phyloP scores from a whole-genome alignment of 306 rosid species.

The Luffa acutangula region DNA sequence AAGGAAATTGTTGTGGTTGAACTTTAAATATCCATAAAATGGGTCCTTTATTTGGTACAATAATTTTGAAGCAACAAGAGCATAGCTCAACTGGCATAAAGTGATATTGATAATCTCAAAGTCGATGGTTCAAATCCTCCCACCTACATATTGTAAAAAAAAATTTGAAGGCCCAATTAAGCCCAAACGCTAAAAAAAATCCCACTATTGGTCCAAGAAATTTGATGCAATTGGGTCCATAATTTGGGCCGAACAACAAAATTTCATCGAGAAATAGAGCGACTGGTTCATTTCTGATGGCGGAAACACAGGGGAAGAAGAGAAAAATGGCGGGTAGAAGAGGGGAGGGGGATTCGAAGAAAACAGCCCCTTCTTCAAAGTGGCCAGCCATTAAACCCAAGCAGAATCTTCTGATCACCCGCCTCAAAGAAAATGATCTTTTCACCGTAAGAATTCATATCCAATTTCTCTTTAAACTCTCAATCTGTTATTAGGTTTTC shows the following conservation, averaged over 20 bases:
- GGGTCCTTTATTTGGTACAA: background rate
- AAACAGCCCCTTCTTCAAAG: slow-evolving; percentile 14
- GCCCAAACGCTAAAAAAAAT: background rate
- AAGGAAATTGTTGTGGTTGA: too few species aligned
- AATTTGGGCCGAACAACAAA: background rate
- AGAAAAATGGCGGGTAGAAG: slow-evolving; percentile 59
- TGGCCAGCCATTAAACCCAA: slow-evolving; percentile 82
- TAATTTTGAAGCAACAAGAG: background rate
- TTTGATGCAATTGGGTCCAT: background rate
- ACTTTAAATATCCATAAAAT: too few species aligned
- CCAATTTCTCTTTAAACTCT: background rate
- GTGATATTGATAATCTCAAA: too few species aligned
- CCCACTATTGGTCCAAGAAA: background rate
- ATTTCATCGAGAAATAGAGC: background rate
- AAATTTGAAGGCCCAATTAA: background rate
- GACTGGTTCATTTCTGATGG: background rate
- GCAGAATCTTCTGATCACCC: slow-evolving; percentile 40
- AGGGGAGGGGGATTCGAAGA: slow-evolving; percentile 23
- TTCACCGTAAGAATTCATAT: slow-evolving; percentile 44
- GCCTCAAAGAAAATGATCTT: slow-evolving; percentile 55
- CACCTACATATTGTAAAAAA: too few species aligned
- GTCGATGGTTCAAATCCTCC: too few species aligned
- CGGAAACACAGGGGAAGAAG: slow-evolving; percentile 31
- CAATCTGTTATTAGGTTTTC: background rate
- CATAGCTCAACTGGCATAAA: too few species aligned